phyloP scores from a whole-genome alignment of 129 eudicot species.

The Artemisia annua region DNA sequence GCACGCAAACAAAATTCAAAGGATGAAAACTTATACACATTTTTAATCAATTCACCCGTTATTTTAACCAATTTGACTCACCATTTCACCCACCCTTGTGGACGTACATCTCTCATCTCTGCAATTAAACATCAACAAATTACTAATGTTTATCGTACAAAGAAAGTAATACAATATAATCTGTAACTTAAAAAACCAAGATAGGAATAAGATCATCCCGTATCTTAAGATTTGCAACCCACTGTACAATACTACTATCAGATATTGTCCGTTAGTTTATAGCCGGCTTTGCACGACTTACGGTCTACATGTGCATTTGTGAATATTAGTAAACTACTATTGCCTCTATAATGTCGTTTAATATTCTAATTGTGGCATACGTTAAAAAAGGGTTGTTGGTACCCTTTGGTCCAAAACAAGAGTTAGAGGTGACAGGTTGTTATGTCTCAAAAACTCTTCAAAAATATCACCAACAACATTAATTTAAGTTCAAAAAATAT shows the following conservation, averaged over 20 bases:
- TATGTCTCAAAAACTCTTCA: conserved; percentile 21
- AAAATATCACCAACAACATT: conserved; percentile 11
- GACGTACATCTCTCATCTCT: no score
- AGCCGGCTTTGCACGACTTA: conserved; percentile 50
- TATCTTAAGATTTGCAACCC: conserved; percentile 34
- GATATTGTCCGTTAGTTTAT: conserved; percentile 41
- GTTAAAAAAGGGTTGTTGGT: neutral
- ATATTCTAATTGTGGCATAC: neutral
- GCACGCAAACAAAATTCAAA: no score
- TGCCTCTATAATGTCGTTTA: neutral
- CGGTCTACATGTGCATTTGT: conserved; percentile 11
- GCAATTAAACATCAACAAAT: no score
- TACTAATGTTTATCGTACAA: no score
- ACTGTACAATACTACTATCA: conserved; percentile 18
- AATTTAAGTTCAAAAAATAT: neutral
- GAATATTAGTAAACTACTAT: neutral
- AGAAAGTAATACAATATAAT: no score
- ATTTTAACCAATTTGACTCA: no score
- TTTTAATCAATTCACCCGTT: no score
- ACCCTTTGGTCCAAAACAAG: conserved; percentile 38
- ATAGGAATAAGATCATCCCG: conserved; percentile 33
- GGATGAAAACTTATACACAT: no score
- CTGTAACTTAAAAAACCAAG: no score
- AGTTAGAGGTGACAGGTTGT: conserved; percentile 34
- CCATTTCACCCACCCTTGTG: no score